Conservation (phyloP, 192 early-diverging fungal species). For the Coemansia sp. region DNA sequence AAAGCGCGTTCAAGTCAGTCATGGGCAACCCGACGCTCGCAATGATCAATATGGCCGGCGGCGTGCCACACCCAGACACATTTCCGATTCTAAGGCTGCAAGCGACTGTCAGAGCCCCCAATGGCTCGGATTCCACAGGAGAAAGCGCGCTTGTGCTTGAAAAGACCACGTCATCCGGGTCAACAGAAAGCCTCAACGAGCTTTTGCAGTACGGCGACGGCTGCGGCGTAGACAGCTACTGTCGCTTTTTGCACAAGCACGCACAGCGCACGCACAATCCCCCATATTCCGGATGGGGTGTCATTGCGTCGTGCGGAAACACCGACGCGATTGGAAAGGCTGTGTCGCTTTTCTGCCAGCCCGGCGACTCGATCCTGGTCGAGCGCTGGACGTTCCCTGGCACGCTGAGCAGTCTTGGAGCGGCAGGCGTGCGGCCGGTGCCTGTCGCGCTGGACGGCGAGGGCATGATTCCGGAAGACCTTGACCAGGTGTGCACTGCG, state of each 20-base stretch:
- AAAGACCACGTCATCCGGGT: slow-evolving; percentile 11
- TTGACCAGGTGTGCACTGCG: slow-evolving; percentile 53
- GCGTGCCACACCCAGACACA: slow-evolving; percentile 62
- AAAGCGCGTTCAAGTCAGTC: slow-evolving; percentile 52
- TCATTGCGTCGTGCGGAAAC: slow-evolving; percentile 62
- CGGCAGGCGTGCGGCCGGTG: slow-evolving; percentile 50
- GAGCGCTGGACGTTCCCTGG: slow-evolving; percentile 64
- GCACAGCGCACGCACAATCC: slow-evolving; percentile 53
- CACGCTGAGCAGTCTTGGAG: slow-evolving; percentile 52
- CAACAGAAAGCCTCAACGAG: slow-evolving; percentile 39
- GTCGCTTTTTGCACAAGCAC: slow-evolving; percentile 53
- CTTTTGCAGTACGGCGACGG: slow-evolving; percentile 65
- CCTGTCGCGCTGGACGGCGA: slow-evolving; percentile 59
- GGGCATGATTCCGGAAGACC: slow-evolving; percentile 63
- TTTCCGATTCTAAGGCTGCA: slow-evolving; percentile 65
- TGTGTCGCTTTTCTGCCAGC: slow-evolving; percentile 56
- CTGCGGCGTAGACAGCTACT: slow-evolving; percentile 55
- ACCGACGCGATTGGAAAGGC: slow-evolving; percentile 61
- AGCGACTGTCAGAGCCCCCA: slow-evolving; percentile 47
- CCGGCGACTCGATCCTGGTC: slow-evolving; percentile 60
- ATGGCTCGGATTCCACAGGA: slow-evolving; percentile 13
- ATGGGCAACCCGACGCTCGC: slow-evolving; percentile 46
- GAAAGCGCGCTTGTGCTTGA: slow-evolving; percentile 37
- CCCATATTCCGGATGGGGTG: slow-evolving; percentile 63
- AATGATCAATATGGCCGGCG: slow-evolving; percentile 72